Conservation (phyloP, 441 rosid genomes). For the Euphorbia celastroides region DNA sequence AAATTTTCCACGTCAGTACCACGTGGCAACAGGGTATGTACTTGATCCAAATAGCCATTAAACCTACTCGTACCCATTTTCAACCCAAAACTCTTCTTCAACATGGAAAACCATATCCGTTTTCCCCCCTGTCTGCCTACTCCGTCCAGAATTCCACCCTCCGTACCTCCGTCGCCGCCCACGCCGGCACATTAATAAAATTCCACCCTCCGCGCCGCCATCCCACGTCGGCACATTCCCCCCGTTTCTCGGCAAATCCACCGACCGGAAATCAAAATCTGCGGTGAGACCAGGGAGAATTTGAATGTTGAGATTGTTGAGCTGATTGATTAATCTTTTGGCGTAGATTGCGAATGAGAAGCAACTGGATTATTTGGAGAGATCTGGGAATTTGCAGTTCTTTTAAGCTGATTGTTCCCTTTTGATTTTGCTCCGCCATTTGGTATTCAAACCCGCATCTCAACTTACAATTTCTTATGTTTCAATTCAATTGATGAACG, state of each 20-base stretch:
- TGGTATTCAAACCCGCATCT: too few species aligned
- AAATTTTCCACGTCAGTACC: too few species aligned
- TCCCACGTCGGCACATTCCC: conserved; percentile 19
- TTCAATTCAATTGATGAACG: too few species aligned
- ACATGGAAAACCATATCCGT: too few species aligned
- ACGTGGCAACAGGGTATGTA: too few species aligned
- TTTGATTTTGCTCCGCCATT: too few species aligned
- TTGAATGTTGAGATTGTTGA: conserved; percentile 42
- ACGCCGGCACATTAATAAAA: conserved; percentile 53
- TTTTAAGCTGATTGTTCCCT: too few species aligned
- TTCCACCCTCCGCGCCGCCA: conserved; percentile 37
- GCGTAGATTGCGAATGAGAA: conserved; percentile 69
- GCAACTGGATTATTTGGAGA: conserved; percentile 33
- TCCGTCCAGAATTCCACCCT: conserved; percentile 73
- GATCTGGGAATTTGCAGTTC: too few species aligned
- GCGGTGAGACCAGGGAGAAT: conserved; percentile 55
- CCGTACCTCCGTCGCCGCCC: conserved; percentile 46
- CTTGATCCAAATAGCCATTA: too few species aligned
- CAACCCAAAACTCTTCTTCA: too few species aligned
- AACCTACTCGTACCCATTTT: too few species aligned
- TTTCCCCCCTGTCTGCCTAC: conserved; percentile 48
- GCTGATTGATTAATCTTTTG: conserved; percentile 44
- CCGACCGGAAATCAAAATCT: conserved; percentile 37
- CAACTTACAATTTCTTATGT: too few species aligned
- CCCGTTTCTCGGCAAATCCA: background rate